These are phyloP conservation scores for Tylopilus vinaceipallidus DNA, from an alignment of 768 basidiomycete species.

Conservation along the genomic window DNA sequence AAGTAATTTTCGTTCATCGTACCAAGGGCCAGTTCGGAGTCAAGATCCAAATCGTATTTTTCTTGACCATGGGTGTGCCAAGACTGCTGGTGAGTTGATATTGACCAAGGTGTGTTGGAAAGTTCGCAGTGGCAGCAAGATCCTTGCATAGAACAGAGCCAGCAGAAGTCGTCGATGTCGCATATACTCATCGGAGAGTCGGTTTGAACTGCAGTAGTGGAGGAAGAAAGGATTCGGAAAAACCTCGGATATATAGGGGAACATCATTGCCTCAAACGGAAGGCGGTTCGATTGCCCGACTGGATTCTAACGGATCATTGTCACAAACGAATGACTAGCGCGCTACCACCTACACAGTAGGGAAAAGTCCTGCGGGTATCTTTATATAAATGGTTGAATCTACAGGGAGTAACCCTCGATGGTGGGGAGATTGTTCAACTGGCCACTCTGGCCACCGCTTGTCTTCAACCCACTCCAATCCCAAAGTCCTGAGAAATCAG, in stretches of 20 bases:
- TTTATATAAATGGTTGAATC: not conserved
- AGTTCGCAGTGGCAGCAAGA: conserved; percentile 7
- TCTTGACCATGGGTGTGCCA: not conserved
- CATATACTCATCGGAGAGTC: conserved; percentile 6
- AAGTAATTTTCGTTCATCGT: not conserved
- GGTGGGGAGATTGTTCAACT: conserved; percentile 27
- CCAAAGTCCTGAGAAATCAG: conserved; percentile 40
- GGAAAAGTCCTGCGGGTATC: not conserved
- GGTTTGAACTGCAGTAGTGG: not conserved
- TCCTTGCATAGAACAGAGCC: not conserved
- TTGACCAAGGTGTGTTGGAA: conserved; percentile 8
- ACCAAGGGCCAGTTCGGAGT: not conserved
- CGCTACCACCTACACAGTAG: not conserved
- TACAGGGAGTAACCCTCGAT: conserved; percentile 35
- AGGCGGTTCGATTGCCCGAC: not conserved
- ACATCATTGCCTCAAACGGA: conserved; percentile 5
- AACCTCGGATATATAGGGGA: not conserved
- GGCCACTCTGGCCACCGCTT: conserved; percentile 44
- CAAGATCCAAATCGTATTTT: not conserved
- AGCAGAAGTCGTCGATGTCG: conserved; percentile 3
- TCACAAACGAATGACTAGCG: not conserved
- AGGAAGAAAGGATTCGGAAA: not conserved
- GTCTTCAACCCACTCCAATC: conserved; percentile 47
- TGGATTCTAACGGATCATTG: not conserved
- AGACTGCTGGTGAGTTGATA: not conserved